A percentile compares a stretch with the other conserved stretches of the same genome.
Evolutionary conservation across 2,329 filamentous ascomycete species (phyloP).

Genomic region (Ophiosphaerella korrae): DNA sequence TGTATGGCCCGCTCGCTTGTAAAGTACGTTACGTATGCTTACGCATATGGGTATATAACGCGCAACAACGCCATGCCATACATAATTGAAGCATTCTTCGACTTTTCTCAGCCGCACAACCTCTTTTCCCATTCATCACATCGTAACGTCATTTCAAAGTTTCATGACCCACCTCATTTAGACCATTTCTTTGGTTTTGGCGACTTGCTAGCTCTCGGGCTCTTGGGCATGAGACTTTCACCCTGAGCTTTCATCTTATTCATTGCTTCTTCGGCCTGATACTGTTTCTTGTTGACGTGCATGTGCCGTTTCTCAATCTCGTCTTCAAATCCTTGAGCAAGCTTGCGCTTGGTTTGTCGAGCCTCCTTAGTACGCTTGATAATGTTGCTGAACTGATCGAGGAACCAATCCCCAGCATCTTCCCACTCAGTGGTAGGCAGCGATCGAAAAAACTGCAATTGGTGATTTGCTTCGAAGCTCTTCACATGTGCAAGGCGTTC

Average conservation of each 20-base stretch:
- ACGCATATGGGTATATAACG: conserved; percentile 11
- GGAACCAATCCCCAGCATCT: conserved; percentile 65
- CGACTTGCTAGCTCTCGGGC: conserved; percentile 38
- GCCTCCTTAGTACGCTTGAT: conserved; percentile 58
- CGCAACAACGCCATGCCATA: background rate
- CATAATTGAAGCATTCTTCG: background rate
- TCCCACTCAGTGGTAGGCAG: conserved; percentile 64
- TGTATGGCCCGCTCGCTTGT: too few relatives aligned
- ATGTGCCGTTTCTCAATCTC: conserved; percentile 61
- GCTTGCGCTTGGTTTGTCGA: conserved; percentile 59
- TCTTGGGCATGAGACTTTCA: conserved; percentile 55
- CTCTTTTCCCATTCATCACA: background rate
- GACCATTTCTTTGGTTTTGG: conserved; percentile 16
- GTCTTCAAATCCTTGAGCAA: conserved; percentile 59
- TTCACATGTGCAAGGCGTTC: conserved; percentile 37
- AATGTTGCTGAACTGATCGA: conserved; percentile 59
- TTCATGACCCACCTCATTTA: background rate
- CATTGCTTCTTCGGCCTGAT: conserved; percentile 56
- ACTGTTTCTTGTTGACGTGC: conserved; percentile 55
- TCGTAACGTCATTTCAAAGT: background rate
- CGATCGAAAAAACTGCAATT: conserved; percentile 57
- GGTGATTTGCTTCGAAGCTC: conserved; percentile 40
- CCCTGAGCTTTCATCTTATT: conserved; percentile 61
- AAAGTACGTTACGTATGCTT: background rate
- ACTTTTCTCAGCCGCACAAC: background rate